Conservation (phyloP, 208 protist genomes). For the Wallacemonas collosoma region DNA sequence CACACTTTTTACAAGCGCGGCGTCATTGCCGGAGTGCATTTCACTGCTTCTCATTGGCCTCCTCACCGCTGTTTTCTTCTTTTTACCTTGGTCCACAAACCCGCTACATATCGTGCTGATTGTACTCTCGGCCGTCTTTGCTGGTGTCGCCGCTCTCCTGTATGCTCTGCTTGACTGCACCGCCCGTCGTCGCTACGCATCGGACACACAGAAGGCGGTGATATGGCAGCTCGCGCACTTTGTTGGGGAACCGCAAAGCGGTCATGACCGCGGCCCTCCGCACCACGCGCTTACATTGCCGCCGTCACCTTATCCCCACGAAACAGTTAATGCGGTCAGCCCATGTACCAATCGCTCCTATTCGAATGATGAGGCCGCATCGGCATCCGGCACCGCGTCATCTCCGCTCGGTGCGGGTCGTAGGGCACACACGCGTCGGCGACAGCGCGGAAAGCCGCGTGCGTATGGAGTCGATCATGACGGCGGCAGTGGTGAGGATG, state of each 20-base stretch:
- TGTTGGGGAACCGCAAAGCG: not conserved
- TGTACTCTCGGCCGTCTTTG: slow-evolving; percentile 42
- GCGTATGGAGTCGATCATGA: not conserved
- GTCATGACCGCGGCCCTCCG: no score
- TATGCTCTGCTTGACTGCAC: slow-evolving; percentile 28
- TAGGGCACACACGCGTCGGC: not conserved
- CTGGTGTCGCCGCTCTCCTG: slow-evolving; percentile 39
- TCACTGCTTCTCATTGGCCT: slow-evolving; percentile 34
- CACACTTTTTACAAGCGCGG: slow-evolving; percentile 14
- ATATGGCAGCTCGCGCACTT: not conserved
- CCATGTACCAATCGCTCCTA: no score
- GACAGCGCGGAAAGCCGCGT: not conserved
- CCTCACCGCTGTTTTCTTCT: slow-evolving; percentile 63
- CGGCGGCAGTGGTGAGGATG: not conserved
- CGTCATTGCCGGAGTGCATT: slow-evolving; percentile 30
- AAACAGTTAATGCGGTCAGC: no score
- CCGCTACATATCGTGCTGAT: slow-evolving; percentile 72
- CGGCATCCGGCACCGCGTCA: no score
- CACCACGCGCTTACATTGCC: no score
- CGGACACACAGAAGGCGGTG: not conserved
- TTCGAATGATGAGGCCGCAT: no score
- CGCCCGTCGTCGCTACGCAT: slow-evolving; percentile 12
- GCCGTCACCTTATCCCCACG: no score
- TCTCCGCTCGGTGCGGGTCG: not conserved
- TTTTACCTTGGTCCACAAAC: slow-evolving; percentile 70